A percentile compares a stretch with the other conserved stretches of the same genome.
phyloP scores from a whole-genome alignment of 495 filamentous ascomycete species.

The Penicillium maclennaniae region DNA sequence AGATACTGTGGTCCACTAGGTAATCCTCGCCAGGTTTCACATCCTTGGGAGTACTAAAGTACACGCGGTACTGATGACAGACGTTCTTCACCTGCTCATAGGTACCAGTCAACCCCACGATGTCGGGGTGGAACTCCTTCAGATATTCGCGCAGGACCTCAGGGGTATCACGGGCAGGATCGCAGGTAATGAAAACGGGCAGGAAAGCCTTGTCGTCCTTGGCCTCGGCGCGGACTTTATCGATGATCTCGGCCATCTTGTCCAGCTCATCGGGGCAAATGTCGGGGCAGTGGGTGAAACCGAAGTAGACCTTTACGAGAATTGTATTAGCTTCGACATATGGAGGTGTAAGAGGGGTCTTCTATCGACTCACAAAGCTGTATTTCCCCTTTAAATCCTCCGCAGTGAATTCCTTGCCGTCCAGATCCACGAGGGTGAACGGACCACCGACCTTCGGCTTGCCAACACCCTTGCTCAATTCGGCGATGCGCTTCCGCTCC shows the following conservation, averaged over 20 bases:
- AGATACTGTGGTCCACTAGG: conserved; percentile 96
- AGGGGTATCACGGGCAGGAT: conserved; percentile 86
- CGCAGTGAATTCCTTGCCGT: conserved; percentile 71
- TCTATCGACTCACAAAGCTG: conserved; percentile 53
- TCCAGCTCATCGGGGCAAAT: conserved; percentile 99
- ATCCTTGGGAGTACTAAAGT: conserved; percentile 87
- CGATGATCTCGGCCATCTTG: conserved; percentile 94
- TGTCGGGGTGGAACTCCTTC: conserved; percentile 82
- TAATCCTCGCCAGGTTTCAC: conserved; percentile 94
- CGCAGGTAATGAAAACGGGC: conserved; percentile 92
- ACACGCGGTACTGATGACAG: conserved; percentile 93
- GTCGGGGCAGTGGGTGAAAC: conserved; percentile 97
- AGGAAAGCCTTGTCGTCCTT: conserved; percentile 49
- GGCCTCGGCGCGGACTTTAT: conserved; percentile 60
- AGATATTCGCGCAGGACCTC: conserved; percentile 80
- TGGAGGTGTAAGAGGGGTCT: not conserved
- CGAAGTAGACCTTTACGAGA: conserved; percentile 76
- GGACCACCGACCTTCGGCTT: conserved; percentile 87
- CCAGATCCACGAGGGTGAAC: conserved; percentile 76
- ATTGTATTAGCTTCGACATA: not conserved
- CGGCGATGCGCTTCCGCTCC: conserved; percentile 78
- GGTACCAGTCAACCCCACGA: conserved; percentile 86
- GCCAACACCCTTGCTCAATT: conserved; percentile 88
- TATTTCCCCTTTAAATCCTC: conserved; percentile 83
- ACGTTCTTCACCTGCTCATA: conserved; percentile 88